Percentiles rank a stretch among this genome's conserved stretches.
Conservation (phyloP, 805 yeast genomes). For the Kodamaea laetipori region DNA sequence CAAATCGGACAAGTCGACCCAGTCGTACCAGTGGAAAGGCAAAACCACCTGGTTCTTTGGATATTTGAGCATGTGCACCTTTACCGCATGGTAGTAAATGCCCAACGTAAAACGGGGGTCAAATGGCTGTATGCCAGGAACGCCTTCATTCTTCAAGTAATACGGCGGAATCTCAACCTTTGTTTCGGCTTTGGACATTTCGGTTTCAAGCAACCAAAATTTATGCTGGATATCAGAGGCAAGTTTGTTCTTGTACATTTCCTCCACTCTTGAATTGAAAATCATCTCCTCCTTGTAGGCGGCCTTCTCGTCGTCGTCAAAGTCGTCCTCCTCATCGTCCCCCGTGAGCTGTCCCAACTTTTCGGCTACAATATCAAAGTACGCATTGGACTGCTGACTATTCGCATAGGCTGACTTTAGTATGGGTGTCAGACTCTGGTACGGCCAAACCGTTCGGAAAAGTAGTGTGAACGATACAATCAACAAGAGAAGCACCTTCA, state of each 20-base stretch:
- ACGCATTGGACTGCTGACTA: neutral
- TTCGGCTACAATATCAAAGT: slow-evolving; percentile 3
- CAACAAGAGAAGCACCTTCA: slow-evolving; percentile 17
- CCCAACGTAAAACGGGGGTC: slow-evolving; percentile 31
- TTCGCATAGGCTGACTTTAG: slow-evolving; percentile 10
- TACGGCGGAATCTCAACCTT: slow-evolving; percentile 11
- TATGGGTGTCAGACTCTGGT: neutral
- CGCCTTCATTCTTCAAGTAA: slow-evolving; percentile 7
- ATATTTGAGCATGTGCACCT: slow-evolving; percentile 14
- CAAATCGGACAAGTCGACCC: slow-evolving; percentile 50
- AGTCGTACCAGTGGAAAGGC: slow-evolving; percentile 58
- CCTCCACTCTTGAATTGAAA: slow-evolving; percentile 16
- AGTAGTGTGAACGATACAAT: slow-evolving; percentile 17
- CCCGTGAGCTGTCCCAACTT: neutral
- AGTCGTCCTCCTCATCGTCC: slow-evolving; percentile 9
- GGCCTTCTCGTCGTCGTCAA: slow-evolving; percentile 10
- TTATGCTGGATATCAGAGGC: slow-evolving; percentile 26
- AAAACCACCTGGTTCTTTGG: slow-evolving; percentile 16
- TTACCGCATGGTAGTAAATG: slow-evolving; percentile 19
- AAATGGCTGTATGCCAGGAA: slow-evolving; percentile 25
- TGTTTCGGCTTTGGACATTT: slow-evolving; percentile 13
- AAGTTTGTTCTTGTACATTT: slow-evolving; percentile 18
- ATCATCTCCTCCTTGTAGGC: slow-evolving; percentile 10
- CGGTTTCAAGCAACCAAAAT: slow-evolving; percentile 19
- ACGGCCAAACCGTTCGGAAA: neutral